Percentiles rank a stretch among this genome's conserved stretches.
Conservation (phyloP, 306 rosid genomes). For the Pyrus bretschneideri region DNA sequence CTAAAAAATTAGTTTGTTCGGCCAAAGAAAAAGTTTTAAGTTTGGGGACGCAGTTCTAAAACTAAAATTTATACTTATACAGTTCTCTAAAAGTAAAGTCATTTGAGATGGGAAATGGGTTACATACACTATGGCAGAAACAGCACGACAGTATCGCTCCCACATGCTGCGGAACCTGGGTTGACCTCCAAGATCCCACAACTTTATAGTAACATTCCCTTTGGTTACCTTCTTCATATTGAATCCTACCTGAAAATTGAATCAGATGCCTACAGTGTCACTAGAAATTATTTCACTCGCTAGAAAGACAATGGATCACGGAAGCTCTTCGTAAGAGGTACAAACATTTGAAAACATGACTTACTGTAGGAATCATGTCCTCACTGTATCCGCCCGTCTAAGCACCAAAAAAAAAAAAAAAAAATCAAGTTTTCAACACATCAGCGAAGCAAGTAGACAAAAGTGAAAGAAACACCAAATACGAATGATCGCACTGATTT, state of each 20-base stretch:
- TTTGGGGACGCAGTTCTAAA: neutral
- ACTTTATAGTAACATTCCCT: slow-evolving; percentile 86
- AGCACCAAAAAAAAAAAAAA: neutral
- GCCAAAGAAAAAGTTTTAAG: neutral
- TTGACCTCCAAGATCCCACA: slow-evolving; percentile 98
- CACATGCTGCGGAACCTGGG: slow-evolving; percentile 98
- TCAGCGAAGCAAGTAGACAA: slow-evolving; percentile 12
- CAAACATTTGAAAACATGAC: slow-evolving; percentile 19
- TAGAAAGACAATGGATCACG: neutral
- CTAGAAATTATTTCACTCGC: neutral
- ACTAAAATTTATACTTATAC: neutral
- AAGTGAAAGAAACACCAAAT: neutral
- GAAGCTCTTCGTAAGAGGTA: neutral
- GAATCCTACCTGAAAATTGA: slow-evolving; percentile 74
- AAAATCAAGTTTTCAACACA: neutral
- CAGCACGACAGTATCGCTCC: slow-evolving; percentile 92
- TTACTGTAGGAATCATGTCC: slow-evolving; percentile 93
- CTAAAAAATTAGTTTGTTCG: neutral
- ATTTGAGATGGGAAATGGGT: slow-evolving; percentile 16
- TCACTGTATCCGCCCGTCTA: slow-evolving; percentile 95
- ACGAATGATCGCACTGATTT: slow-evolving; percentile 7
- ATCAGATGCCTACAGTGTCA: neutral
- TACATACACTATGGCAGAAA: slow-evolving; percentile 84
- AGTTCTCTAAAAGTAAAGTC: neutral
- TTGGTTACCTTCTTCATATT: slow-evolving; percentile 90